Evolutionary conservation across 345 rosid species (phyloP).

Genomic region (Combretum micranthum): DNA sequence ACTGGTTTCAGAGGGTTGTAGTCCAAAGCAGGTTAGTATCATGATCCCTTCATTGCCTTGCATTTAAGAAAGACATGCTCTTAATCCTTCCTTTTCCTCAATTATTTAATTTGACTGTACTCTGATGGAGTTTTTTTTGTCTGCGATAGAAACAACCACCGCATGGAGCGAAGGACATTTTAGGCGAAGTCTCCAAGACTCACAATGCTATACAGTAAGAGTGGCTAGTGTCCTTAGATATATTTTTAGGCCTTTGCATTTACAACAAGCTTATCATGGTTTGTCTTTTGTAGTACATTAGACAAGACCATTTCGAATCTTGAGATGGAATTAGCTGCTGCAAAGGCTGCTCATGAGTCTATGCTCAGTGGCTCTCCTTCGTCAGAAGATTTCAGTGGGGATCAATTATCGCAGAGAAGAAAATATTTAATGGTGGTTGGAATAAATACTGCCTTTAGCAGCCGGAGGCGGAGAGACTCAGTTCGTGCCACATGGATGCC

Average conservation of each 20-base stretch:
- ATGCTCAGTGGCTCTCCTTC: constrained; percentile 61
- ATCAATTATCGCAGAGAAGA: constrained; percentile 39
- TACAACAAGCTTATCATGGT: constrained; percentile 5
- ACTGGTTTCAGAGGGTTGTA: constrained; percentile 75
- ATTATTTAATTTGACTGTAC: constrained; percentile 9
- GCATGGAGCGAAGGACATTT: constrained; percentile 54
- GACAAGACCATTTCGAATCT: constrained; percentile 90
- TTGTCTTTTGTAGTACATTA: constrained; percentile 45
- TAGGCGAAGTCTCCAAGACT: constrained; percentile 66
- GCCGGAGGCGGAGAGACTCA: constrained; percentile 90
- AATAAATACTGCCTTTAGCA: constrained; percentile 91
- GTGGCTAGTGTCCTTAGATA: neutral
- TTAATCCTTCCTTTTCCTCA: constrained; percentile 7
- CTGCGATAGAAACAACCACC: constrained; percentile 64
- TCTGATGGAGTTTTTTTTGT: constrained; percentile 32
- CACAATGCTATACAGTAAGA: constrained; percentile 68
- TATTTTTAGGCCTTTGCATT: too few relatives aligned
- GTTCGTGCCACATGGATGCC: constrained; percentile 97
- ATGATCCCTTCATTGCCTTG: too few relatives aligned
- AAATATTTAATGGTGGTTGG: constrained; percentile 86
- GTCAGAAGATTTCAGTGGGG: constrained; percentile 43
- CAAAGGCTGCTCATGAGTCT: constrained; percentile 75
- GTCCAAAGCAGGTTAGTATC: constrained; percentile 52
- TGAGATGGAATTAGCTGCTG: constrained; percentile 98
- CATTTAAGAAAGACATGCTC: neutral